Base-by-base conservation (phyloP, 2,329 filamentous ascomycete species). In the Paracoccidioides brasiliensis region DNA sequence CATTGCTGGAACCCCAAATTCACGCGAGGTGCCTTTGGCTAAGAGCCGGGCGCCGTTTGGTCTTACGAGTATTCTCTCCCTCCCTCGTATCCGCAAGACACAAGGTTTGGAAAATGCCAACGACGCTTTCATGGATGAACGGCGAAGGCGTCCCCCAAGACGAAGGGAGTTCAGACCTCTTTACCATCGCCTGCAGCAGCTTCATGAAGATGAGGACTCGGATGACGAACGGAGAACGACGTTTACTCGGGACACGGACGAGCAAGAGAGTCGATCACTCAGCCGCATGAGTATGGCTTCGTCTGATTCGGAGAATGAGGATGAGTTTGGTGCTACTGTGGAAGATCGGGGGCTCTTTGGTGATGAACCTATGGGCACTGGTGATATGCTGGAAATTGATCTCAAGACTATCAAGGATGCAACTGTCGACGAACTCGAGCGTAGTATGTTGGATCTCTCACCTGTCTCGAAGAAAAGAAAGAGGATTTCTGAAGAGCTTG, bases 141-240 rank as follows among this genome's bases (percentile, higher is more conserved):
- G 82, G 56, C 77, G 80, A 55, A 80, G 78, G 60, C 73, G 74
- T 55, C 74, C 75, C 45, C 70, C 77, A 42, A 80, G 71, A 66
- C 78, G 66, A 67, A 83, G 82, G 58, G 80, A 83, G 30, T 83
- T 90, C 68, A 82, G 90, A 54, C 87, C 88, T 5, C 78, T 97
- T 15, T 89, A 95, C 67, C 86, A 95, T 70, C 81, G 84, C 38
- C 76, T 93, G 59, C 80, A 86, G 60, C 80, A 84, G 60, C 80
- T 86, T 65, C 86, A 86, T 59, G 85, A 88, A 44, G 86, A 86
- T 41, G 79, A 79, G n/a, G 88, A 96, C 67, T 94, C 89, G 0
- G 90, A 95, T 60, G 90, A 94, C 61, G 90, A 96, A 60, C 80
- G 80, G 49, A 73, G 78, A 52, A 85, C 80, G 38, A 82, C 85